These are phyloP conservation scores for Paramecium pentaurelia DNA, from an alignment of 73 alveolate species.

Conservation along the genomic window DNA sequence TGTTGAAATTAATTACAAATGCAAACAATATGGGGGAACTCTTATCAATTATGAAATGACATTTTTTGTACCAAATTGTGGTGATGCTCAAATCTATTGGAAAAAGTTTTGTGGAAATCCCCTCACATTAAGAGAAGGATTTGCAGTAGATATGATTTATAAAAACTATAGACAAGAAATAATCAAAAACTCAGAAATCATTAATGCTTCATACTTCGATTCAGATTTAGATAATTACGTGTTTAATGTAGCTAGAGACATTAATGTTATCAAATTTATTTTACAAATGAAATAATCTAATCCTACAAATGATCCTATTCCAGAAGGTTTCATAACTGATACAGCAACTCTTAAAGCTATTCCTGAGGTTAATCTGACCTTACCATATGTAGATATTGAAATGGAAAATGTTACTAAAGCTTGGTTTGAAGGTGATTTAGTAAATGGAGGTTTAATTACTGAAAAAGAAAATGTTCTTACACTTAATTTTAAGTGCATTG, in stretches of 20 bases:
- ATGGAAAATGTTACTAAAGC: conserved; percentile 23
- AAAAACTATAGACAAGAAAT: conserved; percentile 1
- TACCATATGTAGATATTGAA: conserved; percentile 20
- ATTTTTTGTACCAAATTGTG: background rate
- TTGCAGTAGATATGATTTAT: conserved; percentile 7
- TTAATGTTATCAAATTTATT: background rate
- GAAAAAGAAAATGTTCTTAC: background rate
- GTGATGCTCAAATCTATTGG: conserved; percentile 30
- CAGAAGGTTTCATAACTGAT: background rate
- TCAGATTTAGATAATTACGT: conserved; percentile 25
- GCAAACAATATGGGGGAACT: conserved; percentile 24
- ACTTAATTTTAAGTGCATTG: background rate
- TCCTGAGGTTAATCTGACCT: background rate
- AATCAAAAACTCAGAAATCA: background rate
- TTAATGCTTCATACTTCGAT: conserved; percentile 29
- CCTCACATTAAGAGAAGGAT: conserved; percentile 23
- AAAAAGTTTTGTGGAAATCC: conserved; percentile 32
- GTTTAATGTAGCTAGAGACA: background rate
- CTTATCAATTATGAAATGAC: conserved; percentile 12
- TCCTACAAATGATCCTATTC: background rate
- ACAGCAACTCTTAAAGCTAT: background rate
- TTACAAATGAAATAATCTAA: background rate
- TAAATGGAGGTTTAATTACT: background rate
- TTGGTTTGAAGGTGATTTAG: conserved; percentile 18
- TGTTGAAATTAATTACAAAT: background rate